Conservation (phyloP, 805 yeast species). For the Pichia kluyveri region DNA sequence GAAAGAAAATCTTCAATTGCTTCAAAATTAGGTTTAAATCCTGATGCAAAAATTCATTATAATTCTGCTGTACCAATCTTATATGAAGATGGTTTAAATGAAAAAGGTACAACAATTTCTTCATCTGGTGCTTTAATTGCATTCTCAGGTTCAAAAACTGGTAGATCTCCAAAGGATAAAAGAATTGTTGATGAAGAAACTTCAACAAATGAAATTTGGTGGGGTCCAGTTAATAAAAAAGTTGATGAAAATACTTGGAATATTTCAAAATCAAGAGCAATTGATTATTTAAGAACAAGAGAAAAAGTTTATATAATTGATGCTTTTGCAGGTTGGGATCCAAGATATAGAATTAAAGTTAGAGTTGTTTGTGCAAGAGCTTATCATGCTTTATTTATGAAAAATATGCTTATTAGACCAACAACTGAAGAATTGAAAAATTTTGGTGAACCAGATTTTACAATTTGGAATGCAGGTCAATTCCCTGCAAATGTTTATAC, state of each 20-base stretch:
- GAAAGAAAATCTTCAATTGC: conserved; percentile 24
- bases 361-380: conserved; percentile 97
- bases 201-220: conserved; percentile 82
- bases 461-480: conserved; percentile 97
- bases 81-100: conserved; percentile 90
- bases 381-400: conserved; percentile 96
- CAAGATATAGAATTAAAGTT: conserved; percentile 91
- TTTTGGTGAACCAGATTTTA: conserved; percentile 97
- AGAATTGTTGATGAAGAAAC: conserved; percentile 93
- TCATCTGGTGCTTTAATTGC: conserved; percentile 95
- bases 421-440: conserved; percentile 77
- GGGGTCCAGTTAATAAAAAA: conserved; percentile 98
- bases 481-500: conserved; percentile 97
- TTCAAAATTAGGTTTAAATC: conserved; percentile 37
- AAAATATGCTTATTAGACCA: conserved; percentile 95
- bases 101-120: conserved; percentile 83
- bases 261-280: conserved; percentile 91
- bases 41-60: conserved; percentile 67
- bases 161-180: conserved; percentile 97
- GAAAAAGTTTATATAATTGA: conserved; percentile 90
- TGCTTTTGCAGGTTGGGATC: conserved; percentile 99
- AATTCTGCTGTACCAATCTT: conserved; percentile 89
- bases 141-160: conserved; percentile 91
- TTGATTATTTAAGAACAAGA: conserved; percentile 93
- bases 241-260: conserved; percentile 92